Percentiles rank a stretch among this genome's conserved stretches.
Evolutionary conservation across 2,329 filamentous ascomycete species (phyloP).

Genomic region (Hypoxylon sp.): DNA sequence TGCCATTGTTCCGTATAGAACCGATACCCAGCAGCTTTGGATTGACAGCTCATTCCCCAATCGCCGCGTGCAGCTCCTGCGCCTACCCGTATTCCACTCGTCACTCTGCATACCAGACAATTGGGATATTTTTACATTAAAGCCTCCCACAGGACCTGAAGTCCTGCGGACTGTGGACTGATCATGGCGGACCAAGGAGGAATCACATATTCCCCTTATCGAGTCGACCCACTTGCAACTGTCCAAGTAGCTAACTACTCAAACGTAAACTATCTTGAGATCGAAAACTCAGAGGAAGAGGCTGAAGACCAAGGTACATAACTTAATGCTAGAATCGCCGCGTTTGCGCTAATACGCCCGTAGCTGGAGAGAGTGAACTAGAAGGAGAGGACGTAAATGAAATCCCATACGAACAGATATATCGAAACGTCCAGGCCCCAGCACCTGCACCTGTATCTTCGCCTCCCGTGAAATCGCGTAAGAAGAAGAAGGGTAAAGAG

Average conservation of each 20-base stretch:
- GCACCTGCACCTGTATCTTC: constrained; percentile 16
- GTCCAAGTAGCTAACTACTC: constrained; percentile 44
- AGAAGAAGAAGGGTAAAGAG: constrained; percentile 35
- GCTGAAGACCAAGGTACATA: constrained; percentile 44
- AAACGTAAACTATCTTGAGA: constrained; percentile 35
- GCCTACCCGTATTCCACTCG: constrained; percentile 41
- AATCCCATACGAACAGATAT: constrained; percentile 21
- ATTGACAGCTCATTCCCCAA: constrained; percentile 41
- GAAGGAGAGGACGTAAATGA: constrained; percentile 37
- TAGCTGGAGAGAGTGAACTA: constrained; percentile 35
- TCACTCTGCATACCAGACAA: constrained; percentile 39
- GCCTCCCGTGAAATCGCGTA: constrained; percentile 24
- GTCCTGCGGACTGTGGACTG: constrained; percentile 30
- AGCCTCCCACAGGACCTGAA: constrained; percentile 21
- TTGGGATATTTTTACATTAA: constrained; percentile 26
- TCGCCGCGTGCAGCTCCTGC: constrained; percentile 41
- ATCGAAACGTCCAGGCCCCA: constrained; percentile 9
- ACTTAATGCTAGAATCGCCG: constrained; percentile 3
- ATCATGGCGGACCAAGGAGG: constrained; percentile 43
- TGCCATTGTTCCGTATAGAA: constrained; percentile 41
- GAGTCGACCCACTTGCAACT: constrained; percentile 36
- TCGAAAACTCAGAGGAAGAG: constrained; percentile 38
- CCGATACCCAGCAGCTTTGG: constrained; percentile 42
- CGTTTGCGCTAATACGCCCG: constrained; percentile 39
- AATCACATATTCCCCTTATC: constrained; percentile 42